phyloP scores from a whole-genome alignment of 2,329 filamentous ascomycete genomes.

The Talaromyces verruculosus region DNA sequence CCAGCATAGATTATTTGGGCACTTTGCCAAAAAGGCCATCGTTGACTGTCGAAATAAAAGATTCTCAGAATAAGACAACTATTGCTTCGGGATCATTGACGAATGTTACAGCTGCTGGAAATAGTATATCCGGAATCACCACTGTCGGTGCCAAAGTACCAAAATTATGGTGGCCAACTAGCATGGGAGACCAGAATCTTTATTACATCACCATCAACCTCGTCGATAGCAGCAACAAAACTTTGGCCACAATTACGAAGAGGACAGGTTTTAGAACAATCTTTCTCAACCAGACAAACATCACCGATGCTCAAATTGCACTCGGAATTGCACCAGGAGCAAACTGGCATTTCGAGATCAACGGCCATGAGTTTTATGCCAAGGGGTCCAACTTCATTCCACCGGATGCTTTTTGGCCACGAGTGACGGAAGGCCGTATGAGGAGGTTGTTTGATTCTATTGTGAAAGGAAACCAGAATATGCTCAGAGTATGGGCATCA shows the following conservation, averaged over 20 bases:
- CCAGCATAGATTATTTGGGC: conserved; percentile 59
- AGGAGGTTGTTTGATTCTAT: conserved; percentile 55
- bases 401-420: conserved; percentile 62
- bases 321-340: conserved; percentile 58
- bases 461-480: conserved; percentile 61
- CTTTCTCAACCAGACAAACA: conserved; percentile 56
- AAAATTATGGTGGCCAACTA: conserved; percentile 62
- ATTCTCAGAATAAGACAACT: conserved; percentile 41
- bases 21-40: conserved; percentile 44
- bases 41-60: conserved; percentile 51
- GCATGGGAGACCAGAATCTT: conserved; percentile 57
- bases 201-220: conserved; percentile 57
- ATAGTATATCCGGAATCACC: conserved; percentile 52
- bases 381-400: conserved; percentile 66
- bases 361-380: conserved; percentile 63
- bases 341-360: conserved; percentile 66
- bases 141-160: conserved; percentile 47
- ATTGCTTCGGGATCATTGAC: conserved; percentile 41
- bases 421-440: conserved; percentile 56
- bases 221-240: conserved; percentile 37
- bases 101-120: conserved; percentile 43
- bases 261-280: conserved; percentile 63
- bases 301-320: conserved; percentile 55
- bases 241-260: conserved; percentile 51
- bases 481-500: conserved; percentile 63